phyloP scores from a whole-genome alignment of 768 basidiomycete genomes.

The Phlebiopsis gigantea region DNA sequence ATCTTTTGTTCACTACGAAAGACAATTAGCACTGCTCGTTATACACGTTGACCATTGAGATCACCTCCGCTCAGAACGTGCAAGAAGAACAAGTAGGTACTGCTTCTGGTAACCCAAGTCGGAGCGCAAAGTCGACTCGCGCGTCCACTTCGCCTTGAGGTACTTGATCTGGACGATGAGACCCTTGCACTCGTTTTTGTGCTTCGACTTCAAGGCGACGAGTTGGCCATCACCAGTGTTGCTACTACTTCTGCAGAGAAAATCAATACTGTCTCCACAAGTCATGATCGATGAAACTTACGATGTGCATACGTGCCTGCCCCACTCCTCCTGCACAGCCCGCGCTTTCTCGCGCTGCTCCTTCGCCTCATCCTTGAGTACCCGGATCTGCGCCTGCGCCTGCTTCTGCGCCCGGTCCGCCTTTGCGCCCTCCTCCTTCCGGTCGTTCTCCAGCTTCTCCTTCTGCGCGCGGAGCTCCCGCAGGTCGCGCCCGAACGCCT shows the following conservation, averaged over 20 bases:
- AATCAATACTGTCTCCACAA: background rate
- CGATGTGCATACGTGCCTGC: slow-evolving; percentile 55
- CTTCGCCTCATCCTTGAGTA: slow-evolving; percentile 64
- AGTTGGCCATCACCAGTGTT: slow-evolving; percentile 53
- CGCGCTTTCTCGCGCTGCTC: slow-evolving; percentile 45
- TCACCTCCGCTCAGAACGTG: slow-evolving; percentile 67
- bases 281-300: slow-evolving; percentile 29
- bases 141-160: slow-evolving; percentile 84
- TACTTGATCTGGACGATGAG: slow-evolving; percentile 88
- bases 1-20: slow-evolving; percentile 58
- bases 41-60: slow-evolving; percentile 11
- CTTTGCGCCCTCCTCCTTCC: slow-evolving; percentile 43
- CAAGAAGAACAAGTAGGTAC: slow-evolving; percentile 74
- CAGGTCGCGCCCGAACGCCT: slow-evolving; percentile 73
- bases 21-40: background rate
- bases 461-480: slow-evolving; percentile 63
- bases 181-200: slow-evolving; percentile 86
- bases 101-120: slow-evolving; percentile 83
- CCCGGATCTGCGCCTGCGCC: slow-evolving; percentile 54
- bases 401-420: slow-evolving; percentile 67
- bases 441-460: slow-evolving; percentile 40
- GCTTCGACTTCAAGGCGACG: slow-evolving; percentile 51
- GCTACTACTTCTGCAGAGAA: background rate
- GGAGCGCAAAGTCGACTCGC: slow-evolving; percentile 76
- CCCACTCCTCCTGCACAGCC: slow-evolving; percentile 41